Evolutionary conservation across 208 protist species (phyloP).

Genomic region (Herpetomonas muscarum): DNA sequence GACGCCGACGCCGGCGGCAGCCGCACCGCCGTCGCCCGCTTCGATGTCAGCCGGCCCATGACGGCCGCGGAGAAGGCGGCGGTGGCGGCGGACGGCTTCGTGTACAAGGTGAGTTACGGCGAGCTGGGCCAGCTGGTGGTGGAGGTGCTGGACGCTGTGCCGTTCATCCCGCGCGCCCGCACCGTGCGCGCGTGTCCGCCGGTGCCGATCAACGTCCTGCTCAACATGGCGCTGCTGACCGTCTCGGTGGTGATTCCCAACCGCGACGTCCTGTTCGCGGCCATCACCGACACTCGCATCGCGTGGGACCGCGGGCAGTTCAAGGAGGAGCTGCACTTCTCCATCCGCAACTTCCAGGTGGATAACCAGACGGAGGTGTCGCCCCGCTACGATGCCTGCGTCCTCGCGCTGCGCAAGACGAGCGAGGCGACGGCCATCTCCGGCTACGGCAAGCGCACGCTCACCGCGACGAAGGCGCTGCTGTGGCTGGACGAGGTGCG

Average conservation of each 20-base stretch:
- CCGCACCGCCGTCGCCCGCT: slow-evolving; percentile 10
- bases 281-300: slow-evolving; percentile 56
- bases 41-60: slow-evolving; percentile 34
- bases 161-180: slow-evolving; percentile 10
- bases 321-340: slow-evolving; percentile 53
- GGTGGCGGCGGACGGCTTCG: slow-evolving; percentile 26
- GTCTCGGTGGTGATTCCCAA: slow-evolving; percentile 62
- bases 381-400: slow-evolving; percentile 65
- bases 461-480: slow-evolving; percentile 52
- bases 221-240: slow-evolving; percentile 59
- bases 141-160: slow-evolving; percentile 28
- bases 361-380: slow-evolving; percentile 84
- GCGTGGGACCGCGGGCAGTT: slow-evolving; percentile 45
- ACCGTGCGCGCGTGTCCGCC: slow-evolving; percentile 25
- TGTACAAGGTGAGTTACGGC: slow-evolving; percentile 46
- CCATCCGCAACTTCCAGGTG: slow-evolving; percentile 79
- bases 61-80: slow-evolving; percentile 18
- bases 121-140: slow-evolving; percentile 60
- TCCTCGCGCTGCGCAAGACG: slow-evolving; percentile 57
- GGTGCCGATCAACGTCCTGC: slow-evolving; percentile 45
- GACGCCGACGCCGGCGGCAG: neutral
- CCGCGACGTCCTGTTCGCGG: slow-evolving; percentile 65
- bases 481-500: slow-evolving; percentile 71
- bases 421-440: slow-evolving; percentile 34
- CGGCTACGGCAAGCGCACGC: slow-evolving; percentile 45